Conservation (phyloP, 2,329 filamentous ascomycete genomes). For the Aureobasidium sp. region DNA sequence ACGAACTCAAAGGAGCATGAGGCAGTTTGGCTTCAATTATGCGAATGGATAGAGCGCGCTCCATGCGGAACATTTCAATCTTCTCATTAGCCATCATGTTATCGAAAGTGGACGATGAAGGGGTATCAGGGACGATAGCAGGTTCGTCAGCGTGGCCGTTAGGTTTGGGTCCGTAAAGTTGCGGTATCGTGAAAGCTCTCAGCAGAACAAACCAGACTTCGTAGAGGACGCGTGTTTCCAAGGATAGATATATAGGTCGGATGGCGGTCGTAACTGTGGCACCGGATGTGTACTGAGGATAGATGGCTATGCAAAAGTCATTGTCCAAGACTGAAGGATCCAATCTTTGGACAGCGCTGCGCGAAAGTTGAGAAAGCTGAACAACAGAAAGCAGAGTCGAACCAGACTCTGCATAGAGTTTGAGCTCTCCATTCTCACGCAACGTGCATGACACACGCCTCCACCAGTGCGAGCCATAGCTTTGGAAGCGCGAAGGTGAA, state of each 20-base stretch:
- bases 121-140: conserved; percentile 32
- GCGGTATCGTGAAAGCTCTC: conserved; percentile 83
- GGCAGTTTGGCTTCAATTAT: conserved; percentile 50
- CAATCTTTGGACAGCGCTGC: conserved; percentile 83
- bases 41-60: conserved; percentile 52
- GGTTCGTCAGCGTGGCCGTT: not conserved
- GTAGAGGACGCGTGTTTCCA: conserved; percentile 83
- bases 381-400: conserved; percentile 73
- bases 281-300: conserved; percentile 79
- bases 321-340: conserved; percentile 87
- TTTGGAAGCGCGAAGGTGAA: conserved; percentile 50
- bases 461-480: conserved; percentile 62
- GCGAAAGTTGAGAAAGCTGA: conserved; percentile 79
- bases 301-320: conserved; percentile 91
- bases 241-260: conserved; percentile 79
- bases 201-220: conserved; percentile 96
- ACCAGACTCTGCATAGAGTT: conserved; percentile 80
- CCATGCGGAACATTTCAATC: conserved; percentile 60
- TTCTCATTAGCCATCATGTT: conserved; percentile 31
- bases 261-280: conserved; percentile 63
- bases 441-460: conserved; percentile 84
- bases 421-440: conserved; percentile 91
- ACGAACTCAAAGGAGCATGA: not conserved
- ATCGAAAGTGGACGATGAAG: conserved; percentile 20
- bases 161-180: conserved; percentile 67